Evolutionary conservation across 1,139 yeast species (phyloP).

Genomic region (Candida anutae): DNA sequence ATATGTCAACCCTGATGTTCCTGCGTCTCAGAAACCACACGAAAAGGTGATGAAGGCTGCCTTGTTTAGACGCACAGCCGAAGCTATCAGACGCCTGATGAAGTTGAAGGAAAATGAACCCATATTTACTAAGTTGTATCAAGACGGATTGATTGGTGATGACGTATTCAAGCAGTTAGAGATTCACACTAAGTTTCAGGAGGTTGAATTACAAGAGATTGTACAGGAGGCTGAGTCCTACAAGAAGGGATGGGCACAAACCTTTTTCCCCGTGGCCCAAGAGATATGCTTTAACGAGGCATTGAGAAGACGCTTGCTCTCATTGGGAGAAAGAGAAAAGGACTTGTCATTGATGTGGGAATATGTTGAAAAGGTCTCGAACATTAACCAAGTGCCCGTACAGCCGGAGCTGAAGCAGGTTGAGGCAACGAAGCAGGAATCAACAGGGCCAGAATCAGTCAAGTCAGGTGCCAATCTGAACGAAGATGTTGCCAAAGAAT

Average conservation of each 20-base stretch:
- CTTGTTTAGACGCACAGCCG: slow-evolving; percentile 64
- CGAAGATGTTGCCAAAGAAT: no score
- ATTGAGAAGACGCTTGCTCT: slow-evolving; percentile 64
- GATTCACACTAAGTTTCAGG: slow-evolving; percentile 70
- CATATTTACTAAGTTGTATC: slow-evolving; percentile 62
- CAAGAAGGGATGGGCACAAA: slow-evolving; percentile 76
- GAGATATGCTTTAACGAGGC: slow-evolving; percentile 93
- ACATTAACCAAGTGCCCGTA: no score
- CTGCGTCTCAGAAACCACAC: slow-evolving; percentile 51
- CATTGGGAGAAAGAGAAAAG: slow-evolving; percentile 51
- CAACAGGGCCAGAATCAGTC: no score
- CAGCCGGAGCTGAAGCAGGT: no score
- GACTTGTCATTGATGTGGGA: slow-evolving; percentile 47
- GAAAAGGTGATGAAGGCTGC: slow-evolving; percentile 85
- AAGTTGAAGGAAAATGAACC: slow-evolving; percentile 69
- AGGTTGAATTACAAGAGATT: slow-evolving; percentile 71
- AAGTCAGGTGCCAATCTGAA: no score
- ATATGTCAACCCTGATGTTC: slow-evolving; percentile 28
- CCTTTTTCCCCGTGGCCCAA: slow-evolving; percentile 71
- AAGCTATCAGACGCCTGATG: slow-evolving; percentile 60
- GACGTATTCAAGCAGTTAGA: slow-evolving; percentile 75
- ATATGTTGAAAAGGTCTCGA: slow-evolving; percentile 15
- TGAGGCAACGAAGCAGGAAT: no score
- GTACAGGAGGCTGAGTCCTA: slow-evolving; percentile 68
- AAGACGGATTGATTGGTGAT: slow-evolving; percentile 87